Base-by-base conservation (phyloP, 768 basidiomycete species). In the Steccherinum ochraceum region DNA sequence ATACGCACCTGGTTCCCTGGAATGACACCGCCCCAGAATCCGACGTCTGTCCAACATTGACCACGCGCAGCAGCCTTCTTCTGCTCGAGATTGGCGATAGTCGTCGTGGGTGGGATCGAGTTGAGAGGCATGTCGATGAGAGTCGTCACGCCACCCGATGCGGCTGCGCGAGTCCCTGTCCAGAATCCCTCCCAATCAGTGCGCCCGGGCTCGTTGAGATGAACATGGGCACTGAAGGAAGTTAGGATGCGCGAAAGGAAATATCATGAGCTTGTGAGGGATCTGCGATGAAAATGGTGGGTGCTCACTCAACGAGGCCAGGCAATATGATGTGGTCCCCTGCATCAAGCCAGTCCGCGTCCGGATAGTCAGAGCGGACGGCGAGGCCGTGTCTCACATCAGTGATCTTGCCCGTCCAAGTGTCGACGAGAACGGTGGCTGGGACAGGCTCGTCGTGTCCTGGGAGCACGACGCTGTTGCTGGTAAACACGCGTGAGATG, bases 91-190 rank as follows among this genome's bases (percentile, higher is more conserved):
- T 95, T 83, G 4, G 69, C 70, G 5, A 92, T 77, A 0, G 91
- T 93, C 1, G 92, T 94, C 0, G 96, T 97, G 0, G 96, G 93
- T 1, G 95, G 95, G 49, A 98, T 89, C 2, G 93, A 95, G 67
- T 99, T 97, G 49, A 99, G 73, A 2, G 95, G 96, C 95, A 98
- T 99, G 69, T 98, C 96, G 25, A 97, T 85, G 19, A 98, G 72
- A 4, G 92, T 91, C 5, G 94, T 97, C n/a, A 97, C 82, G 5
- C 95, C 96, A 19, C 95, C 95, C 1, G 92, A 87, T 1, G 84
- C 81, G 1, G 95, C 95, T 18, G 95, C 95, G 49, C 74, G 71
- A 1, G 93, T 94, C n/a, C 92, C 93, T 0, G 91, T 89, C 70
- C 77, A 80, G 64, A 96, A 95, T 0, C 93, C 93, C 63, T 96